Base-by-base conservation (phyloP, 495 filamentous ascomycete genomes). In the Talaromyces ruber region DNA sequence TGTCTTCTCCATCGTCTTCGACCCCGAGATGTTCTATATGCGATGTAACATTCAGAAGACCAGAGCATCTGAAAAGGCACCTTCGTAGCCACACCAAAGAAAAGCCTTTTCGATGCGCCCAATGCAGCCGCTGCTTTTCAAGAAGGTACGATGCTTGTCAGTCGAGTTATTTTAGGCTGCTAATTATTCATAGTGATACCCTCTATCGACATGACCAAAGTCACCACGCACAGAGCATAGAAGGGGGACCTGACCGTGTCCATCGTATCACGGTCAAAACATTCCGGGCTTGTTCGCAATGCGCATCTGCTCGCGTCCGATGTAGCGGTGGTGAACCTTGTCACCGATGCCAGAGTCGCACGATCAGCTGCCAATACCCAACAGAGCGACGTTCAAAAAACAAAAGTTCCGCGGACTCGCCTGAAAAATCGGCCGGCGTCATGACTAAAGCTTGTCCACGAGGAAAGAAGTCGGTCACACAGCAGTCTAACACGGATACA, bases 61-160 rank as follows among this genome's bases (percentile, higher is more conserved):
- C 85, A 18, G 88, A 91, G 67, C 87, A 91, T 71, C 69, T 91
- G 47, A 91, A 88, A 71, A 79, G 88, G 30, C 87, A 91, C 71
- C 76, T 88, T 63, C 81, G 87, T 45, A 87, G 86, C 54, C 88
- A 91, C 67, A 85, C 84, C 1, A 87, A 86, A 62, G 85, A 87
- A 68, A 87, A 87, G 65, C 84, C 83, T 0, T 89, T 89, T 65
- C 81, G 85, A 64, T 91, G 88, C 65, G 72, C 79, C 8, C 79
- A 84, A 64, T 91, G 88, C 69, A 79, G 81, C 25, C 83, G 88
- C 57, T 81, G 86, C 62, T 91, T 91, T 68, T 86, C 86, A 21
- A 75, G 78, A 68, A 83, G 76, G 78, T 83, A 74, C 60, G 43
- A 47, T 18, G 39, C n/a, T 8, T 18, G n/a, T 45, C n/a, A n/a